Percentiles rank a stretch among this genome's conserved stretches.
These are phyloP conservation scores for Immersiporthe knoxdaviesiana DNA, from an alignment of 2,329 filamentous ascomycete species.

Conservation along the genomic window DNA sequence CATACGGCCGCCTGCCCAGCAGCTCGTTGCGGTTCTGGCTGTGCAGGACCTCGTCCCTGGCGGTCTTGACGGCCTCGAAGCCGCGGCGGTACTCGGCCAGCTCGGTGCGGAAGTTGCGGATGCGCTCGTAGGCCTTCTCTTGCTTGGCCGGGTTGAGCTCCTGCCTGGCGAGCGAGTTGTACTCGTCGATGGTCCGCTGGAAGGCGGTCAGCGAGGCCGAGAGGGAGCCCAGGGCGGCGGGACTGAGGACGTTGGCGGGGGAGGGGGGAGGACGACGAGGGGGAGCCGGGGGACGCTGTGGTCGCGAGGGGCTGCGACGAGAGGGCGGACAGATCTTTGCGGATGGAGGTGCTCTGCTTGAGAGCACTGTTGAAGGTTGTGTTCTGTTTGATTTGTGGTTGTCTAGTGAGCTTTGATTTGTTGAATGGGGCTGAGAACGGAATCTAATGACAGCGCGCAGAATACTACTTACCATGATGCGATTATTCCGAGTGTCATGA, in stretches of 20 bases:
- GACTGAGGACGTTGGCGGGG: conserved; percentile 57
- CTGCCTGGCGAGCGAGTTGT: conserved; percentile 80
- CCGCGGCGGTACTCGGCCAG: conserved; percentile 77
- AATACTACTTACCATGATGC: conserved; percentile 13
- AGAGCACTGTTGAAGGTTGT: conserved; percentile 84
- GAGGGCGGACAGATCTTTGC: conserved; percentile 74
- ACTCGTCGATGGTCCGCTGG: conserved; percentile 89
- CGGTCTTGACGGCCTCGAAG: conserved; percentile 76
- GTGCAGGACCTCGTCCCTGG: conserved; percentile 74
- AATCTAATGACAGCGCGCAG: no score
- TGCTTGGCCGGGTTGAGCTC: conserved; percentile 91
- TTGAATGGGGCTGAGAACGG: background rate
- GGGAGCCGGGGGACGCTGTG: conserved; percentile 32
- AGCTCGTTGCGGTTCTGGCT: conserved; percentile 75
- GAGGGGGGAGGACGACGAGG: conserved; percentile 52
- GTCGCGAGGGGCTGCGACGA: conserved; percentile 42
- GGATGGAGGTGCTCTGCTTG: conserved; percentile 81
- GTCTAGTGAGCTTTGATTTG: conserved; percentile 19
- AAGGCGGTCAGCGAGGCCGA: conserved; percentile 73
- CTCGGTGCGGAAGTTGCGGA: conserved; percentile 84
- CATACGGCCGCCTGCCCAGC: conserved; percentile 81
- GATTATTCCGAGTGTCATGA: background rate
- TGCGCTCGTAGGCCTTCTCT: conserved; percentile 83
- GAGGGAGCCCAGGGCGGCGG: conserved; percentile 63
- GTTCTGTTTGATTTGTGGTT: conserved; percentile 58